phyloP scores from a whole-genome alignment of 2,329 filamentous ascomycete species.

The Trichoderma endophyticum region DNA sequence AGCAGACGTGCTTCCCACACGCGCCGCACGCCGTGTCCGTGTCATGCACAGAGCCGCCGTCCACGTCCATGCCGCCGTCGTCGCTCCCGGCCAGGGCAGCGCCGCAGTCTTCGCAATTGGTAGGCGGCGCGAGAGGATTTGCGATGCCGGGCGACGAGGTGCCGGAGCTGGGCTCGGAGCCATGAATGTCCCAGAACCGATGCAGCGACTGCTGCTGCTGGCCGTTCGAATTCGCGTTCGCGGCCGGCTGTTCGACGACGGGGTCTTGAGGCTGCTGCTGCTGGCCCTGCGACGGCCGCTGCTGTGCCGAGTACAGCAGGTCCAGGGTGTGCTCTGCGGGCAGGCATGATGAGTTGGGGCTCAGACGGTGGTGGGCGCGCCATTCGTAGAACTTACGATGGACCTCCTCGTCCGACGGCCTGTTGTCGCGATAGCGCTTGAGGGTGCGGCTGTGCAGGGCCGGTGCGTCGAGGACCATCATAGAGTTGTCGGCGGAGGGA shows the following conservation, averaged over 20 bases:
- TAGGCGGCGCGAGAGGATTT: constrained; percentile 23
- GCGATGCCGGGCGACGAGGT: constrained; percentile 25
- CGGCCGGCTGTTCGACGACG: neutral
- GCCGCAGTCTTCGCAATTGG: constrained; percentile 56
- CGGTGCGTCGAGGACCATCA: constrained; percentile 34
- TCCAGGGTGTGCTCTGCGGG: constrained; percentile 53
- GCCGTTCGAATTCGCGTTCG: neutral
- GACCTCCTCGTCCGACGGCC: constrained; percentile 54
- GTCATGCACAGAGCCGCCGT: constrained; percentile 28
- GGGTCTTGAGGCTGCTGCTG: neutral
- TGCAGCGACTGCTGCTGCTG: constrained; percentile 48
- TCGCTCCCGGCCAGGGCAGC: constrained; percentile 26
- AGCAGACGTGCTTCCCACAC: constrained; percentile 57
- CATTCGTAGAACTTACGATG: constrained; percentile 46
- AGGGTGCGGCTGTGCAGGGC: constrained; percentile 54
- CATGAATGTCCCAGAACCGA: constrained; percentile 57
- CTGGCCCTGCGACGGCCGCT: constrained; percentile 25
- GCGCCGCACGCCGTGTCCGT: constrained; percentile 40
- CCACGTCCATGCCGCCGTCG: constrained; percentile 40
- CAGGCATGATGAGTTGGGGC: constrained; percentile 20
- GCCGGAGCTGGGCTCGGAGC: constrained; percentile 33
- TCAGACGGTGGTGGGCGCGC: constrained; percentile 19
- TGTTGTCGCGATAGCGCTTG: constrained; percentile 58
- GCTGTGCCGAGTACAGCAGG: constrained; percentile 57
- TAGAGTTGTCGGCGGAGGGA: constrained; percentile 36